These are phyloP conservation scores for Vaccinium vitisidaea DNA, from an alignment of 148 eudicot species.

Conservation along the genomic window DNA sequence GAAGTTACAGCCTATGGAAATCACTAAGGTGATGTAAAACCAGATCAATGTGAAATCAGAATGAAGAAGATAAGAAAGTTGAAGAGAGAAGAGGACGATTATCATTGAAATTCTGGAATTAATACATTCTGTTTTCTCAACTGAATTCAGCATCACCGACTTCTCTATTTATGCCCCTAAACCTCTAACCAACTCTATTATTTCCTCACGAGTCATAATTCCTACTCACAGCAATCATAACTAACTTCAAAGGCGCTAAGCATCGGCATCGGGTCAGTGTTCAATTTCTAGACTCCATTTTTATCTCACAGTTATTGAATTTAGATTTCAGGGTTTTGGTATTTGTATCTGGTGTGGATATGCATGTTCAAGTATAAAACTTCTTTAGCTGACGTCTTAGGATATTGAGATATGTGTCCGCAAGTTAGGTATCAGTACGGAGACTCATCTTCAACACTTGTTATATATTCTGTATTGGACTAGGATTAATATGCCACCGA, in stretches of 20 bases:
- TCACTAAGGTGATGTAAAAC: no score
- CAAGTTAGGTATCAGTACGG: background rate
- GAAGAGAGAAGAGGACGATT: no score
- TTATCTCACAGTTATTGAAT: background rate
- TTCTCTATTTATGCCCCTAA: no score
- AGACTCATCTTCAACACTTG: background rate
- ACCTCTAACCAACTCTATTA: no score
- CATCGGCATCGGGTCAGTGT: constrained; percentile 87
- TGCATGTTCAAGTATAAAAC: background rate
- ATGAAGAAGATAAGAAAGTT: no score
- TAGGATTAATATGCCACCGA: background rate
- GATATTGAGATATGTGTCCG: background rate
- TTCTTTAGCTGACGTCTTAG: background rate
- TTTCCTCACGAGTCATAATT: no score
- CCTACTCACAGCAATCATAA: no score
- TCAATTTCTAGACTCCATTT: background rate
- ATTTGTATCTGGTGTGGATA: background rate
- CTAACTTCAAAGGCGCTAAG: constrained; percentile 72
- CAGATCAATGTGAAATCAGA: background rate
- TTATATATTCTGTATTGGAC: background rate
- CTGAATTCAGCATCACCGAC: no score
- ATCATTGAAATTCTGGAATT: no score
- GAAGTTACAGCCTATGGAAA: no score
- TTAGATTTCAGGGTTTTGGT: background rate
- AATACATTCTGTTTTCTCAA: no score